Percentiles rank a stretch among this genome's conserved stretches.
Evolutionary conservation across 139 green algal genomes (phyloP).

Genomic region (Trebouxia sp.): DNA sequence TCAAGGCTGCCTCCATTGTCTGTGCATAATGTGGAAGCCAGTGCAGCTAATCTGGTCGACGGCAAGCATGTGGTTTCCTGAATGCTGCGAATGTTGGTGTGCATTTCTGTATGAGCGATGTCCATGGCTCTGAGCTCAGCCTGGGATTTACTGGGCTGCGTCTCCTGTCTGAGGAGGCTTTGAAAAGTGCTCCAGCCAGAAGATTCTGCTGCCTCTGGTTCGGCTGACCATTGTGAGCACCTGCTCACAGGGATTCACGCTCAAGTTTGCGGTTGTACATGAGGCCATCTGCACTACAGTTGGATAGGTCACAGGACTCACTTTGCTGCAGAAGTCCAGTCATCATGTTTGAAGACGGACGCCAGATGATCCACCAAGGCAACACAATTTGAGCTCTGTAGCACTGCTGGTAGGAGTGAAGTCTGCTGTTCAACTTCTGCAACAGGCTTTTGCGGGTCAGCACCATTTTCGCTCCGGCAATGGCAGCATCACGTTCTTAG

Average conservation of each 20-base stretch:
- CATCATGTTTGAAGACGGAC: too few relatives aligned
- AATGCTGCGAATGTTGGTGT: slow-evolving; percentile 2
- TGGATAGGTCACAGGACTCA: too few relatives aligned
- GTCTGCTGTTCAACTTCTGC: too few relatives aligned
- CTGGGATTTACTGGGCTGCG: neutral
- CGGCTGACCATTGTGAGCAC: neutral
- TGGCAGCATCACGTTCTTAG: too few relatives aligned
- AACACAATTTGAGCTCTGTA: too few relatives aligned
- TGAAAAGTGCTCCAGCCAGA: slow-evolving; percentile 2
- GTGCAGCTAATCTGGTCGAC: neutral
- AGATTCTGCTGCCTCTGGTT: neutral
- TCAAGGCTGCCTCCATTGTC: neutral
- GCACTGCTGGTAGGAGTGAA: too few relatives aligned
- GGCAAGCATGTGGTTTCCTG: slow-evolving; percentile 10
- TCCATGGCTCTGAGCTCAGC: neutral
- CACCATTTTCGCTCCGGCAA: too few relatives aligned
- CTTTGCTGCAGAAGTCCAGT: too few relatives aligned
- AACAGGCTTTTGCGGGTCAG: too few relatives aligned
- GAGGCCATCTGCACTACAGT: too few relatives aligned
- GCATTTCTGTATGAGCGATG: neutral
- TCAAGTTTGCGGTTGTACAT: too few relatives aligned
- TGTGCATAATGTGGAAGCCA: neutral
- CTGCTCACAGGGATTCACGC: neutral
- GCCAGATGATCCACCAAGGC: too few relatives aligned
- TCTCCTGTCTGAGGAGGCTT: neutral